Evolutionary conservation across 2,329 filamentous ascomycete genomes (phyloP), one percentile per base, ranked within the genome.

Genomic region (Rhinocladiella similis): DNA sequence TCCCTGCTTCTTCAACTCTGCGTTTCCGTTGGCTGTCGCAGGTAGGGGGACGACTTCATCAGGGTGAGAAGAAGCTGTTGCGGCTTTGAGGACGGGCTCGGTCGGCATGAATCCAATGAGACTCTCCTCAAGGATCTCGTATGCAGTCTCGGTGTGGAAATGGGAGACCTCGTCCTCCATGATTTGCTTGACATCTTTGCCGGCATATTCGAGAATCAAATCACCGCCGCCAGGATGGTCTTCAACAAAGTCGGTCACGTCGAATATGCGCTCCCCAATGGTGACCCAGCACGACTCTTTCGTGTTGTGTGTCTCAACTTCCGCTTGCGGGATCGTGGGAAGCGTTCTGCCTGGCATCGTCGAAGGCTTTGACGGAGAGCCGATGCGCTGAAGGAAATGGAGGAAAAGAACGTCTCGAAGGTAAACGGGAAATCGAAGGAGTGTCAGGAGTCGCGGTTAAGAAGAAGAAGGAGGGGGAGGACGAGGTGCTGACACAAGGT

Each of bases 201-300:
- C 93, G 29, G 83, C 94, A 72, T 94, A 96, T 51, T 96, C 89
- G 61, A 97, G 79, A 60, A 99, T 87, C 66, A 97, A 78, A 61
- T 96, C 90, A 66, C 85, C 84, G 56, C 94, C 94, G 65, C 94
- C 94, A 20, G 94, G 94, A 71, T 99, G 94, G 64, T 91, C 87
- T 50, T 91, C 85, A 59, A 97, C 74, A 69, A 99, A 99, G 54
- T 90, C 85, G 57, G 94, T 97, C 62, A 99, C 83, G 78, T 99
- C 93, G 81, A 91, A 99, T 66, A 99, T 93, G 66, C 93, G 95
- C 56, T 83, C 82, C 61, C 91, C 92, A 53, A 97, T 80, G 2
- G 90, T 94, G 66, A 99, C 92, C 79, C 92, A 99, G 79, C 93
- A 97, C 47, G 91, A 96, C 69, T 91, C 84, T 48, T 78, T 77